Percentiles rank a stretch among this genome's conserved stretches.
Conservation (phyloP, 2,329 filamentous ascomycete genomes). For the Fusarium stilboides region DNA sequence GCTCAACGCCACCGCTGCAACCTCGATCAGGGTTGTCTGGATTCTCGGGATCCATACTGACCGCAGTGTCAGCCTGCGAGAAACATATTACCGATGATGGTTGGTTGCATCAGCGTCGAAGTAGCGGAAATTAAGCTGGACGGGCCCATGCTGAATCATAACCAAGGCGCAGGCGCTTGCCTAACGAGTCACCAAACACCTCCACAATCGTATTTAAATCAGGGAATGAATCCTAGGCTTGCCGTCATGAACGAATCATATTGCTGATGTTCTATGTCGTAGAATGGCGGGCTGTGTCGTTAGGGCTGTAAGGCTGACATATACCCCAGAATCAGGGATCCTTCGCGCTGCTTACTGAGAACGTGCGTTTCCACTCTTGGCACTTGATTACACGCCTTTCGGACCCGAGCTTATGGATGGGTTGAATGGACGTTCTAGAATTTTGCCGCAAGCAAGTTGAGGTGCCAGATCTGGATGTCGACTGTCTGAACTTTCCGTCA, state of each 20-base stretch:
- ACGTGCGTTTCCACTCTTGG: slow-evolving; percentile 21
- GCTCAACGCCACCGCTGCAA: slow-evolving; percentile 27
- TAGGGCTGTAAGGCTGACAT: slow-evolving; percentile 52
- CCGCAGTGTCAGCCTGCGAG: slow-evolving; percentile 24
- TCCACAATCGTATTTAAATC: slow-evolving; percentile 25
- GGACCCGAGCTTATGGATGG: slow-evolving; percentile 12
- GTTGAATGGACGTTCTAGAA: slow-evolving; percentile 29
- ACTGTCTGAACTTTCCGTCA: not conserved
- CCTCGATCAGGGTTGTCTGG: slow-evolving; percentile 24
- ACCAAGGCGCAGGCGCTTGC: slow-evolving; percentile 26
- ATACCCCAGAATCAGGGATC: slow-evolving; percentile 43
- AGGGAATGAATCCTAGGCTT: slow-evolving; percentile 23
- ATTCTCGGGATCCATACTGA: slow-evolving; percentile 16
- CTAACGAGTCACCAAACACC: slow-evolving; percentile 15
- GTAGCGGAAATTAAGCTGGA: slow-evolving; percentile 28
- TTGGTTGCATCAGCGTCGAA: slow-evolving; percentile 21
- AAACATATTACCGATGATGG: slow-evolving; percentile 15
- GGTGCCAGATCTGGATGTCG: slow-evolving; percentile 1
- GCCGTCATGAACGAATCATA: slow-evolving; percentile 26
- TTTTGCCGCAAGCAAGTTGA: not conserved
- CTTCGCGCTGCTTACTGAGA: slow-evolving; percentile 40
- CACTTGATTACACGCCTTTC: slow-evolving; percentile 4
- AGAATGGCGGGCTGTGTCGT: slow-evolving; percentile 26
- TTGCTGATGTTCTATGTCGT: slow-evolving; percentile 22
- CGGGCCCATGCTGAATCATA: slow-evolving; percentile 35